A percentile compares a stretch with the other conserved stretches of the same genome.
Evolutionary conservation across 2,329 filamentous ascomycete species (phyloP).

Genomic region (Hypomyces perniciosus): DNA sequence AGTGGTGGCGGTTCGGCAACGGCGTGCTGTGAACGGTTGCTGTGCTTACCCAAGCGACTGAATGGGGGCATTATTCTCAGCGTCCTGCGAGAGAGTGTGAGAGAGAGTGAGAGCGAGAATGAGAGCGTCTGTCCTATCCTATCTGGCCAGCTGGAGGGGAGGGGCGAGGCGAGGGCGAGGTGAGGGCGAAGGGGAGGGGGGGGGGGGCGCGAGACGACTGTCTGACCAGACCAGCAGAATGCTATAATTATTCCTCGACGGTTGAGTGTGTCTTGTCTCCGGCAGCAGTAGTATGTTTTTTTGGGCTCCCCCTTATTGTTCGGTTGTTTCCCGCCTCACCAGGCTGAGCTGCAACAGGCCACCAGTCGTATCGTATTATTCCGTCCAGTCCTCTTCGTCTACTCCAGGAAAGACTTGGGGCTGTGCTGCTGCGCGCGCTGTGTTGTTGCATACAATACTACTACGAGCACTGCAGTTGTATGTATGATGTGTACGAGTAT

Average conservation of each 20-base stretch:
- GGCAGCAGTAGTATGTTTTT: neutral
- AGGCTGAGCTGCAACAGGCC: neutral
- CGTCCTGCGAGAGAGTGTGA: neutral
- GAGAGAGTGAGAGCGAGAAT: neutral
- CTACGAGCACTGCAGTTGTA: too few species aligned
- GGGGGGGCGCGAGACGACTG: neutral
- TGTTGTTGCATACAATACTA: neutral
- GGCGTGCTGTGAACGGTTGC: slow-evolving; percentile 52
- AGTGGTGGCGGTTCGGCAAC: slow-evolving; percentile 39
- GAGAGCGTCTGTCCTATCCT: neutral
- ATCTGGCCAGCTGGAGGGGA: neutral
- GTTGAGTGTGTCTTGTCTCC: neutral
- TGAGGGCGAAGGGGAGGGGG: neutral
- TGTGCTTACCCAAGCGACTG: slow-evolving; percentile 49
- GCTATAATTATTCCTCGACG: neutral
- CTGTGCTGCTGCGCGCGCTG: neutral
- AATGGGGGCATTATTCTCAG: slow-evolving; percentile 30
- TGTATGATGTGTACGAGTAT: too few species aligned
- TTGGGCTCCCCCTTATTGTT: neutral
- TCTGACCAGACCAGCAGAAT: neutral
- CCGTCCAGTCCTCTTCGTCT: too few species aligned
- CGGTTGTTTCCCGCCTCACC: neutral
- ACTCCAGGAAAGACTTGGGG: too few species aligned
- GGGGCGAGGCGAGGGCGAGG: neutral
- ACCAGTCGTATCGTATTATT: too few species aligned